These are phyloP conservation scores for Coemansia biformis DNA, from an alignment of 192 early-diverging fungal genomes.

Conservation along the genomic window DNA sequence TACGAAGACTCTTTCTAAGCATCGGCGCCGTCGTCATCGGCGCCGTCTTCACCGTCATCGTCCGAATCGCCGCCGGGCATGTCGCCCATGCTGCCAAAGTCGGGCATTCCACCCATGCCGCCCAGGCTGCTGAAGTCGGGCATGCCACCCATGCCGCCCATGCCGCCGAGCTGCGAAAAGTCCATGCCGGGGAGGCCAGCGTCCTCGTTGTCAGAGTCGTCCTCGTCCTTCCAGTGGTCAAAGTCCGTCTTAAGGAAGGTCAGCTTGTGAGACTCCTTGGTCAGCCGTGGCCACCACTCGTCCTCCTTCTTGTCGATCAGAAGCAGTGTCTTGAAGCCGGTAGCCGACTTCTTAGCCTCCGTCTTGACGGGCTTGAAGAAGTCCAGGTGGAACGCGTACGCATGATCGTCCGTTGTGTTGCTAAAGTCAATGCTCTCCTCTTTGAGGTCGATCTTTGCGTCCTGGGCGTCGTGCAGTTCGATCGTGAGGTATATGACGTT, in stretches of 20 bases:
- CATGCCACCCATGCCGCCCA: conserved; percentile 53
- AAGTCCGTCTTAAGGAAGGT: conserved; percentile 90
- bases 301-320: conserved; percentile 70
- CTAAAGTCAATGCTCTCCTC: conserved; percentile 53
- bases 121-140: conserved; percentile 27
- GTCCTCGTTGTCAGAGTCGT: conserved; percentile 80
- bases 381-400: conserved; percentile 70
- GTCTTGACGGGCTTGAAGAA: conserved; percentile 68
- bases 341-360: conserved; percentile 61
- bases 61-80: background rate
- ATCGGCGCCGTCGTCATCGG: conserved; percentile 16
- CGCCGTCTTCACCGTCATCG: conserved; percentile 15
- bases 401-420: conserved; percentile 55
- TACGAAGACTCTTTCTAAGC: conserved; percentile 1
- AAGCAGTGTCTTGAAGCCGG: conserved; percentile 61
- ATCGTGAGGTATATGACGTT: conserved; percentile 81
- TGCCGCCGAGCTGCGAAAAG: conserved; percentile 53
- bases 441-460: conserved; percentile 28
- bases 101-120: conserved; percentile 13
- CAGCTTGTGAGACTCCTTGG: conserved; percentile 58
- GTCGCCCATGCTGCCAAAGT: conserved; percentile 16
- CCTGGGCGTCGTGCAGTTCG: conserved; percentile 63
- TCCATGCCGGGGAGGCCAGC: conserved; percentile 56
- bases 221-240: conserved; percentile 83
- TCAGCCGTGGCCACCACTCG: conserved; percentile 81